Evolutionary conservation across 257 asterid genomes (phyloP).

Genomic region (Solanum peruvianum): DNA sequence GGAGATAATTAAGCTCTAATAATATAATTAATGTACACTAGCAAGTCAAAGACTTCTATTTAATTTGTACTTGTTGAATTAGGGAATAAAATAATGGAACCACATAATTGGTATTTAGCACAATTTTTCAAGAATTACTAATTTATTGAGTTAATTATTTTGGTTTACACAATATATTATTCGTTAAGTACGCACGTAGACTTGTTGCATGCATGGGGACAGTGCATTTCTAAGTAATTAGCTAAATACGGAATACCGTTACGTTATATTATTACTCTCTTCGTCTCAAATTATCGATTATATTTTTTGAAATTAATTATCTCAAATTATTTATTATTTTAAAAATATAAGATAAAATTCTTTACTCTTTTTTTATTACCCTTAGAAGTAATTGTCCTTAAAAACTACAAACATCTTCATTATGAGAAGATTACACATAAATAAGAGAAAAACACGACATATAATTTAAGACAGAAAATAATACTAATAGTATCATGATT

Average conservation of each 20-base stretch:
- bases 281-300: too few relatives aligned
- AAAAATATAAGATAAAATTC: too few relatives aligned
- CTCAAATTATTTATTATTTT: too few relatives aligned
- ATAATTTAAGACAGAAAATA: too few relatives aligned
- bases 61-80: neutral
- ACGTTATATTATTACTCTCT: neutral
- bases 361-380: neutral
- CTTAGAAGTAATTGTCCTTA: neutral
- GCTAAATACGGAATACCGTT: neutral
- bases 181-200: neutral
- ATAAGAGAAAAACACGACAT: too few relatives aligned
- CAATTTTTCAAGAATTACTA: neutral
- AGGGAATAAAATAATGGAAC: neutral
- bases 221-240: neutral
- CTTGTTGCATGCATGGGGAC: neutral
- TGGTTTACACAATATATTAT: neutral
- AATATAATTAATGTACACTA: neutral
- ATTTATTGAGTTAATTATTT: neutral
- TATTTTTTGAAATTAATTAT: rapidly evolving
- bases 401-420: neutral
- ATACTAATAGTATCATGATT: neutral
- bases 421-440: neutral
- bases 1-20: neutral
- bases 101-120: neutral
- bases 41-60: neutral